phyloP scores from a whole-genome alignment of 768 basidiomycete genomes.

The Leccinum subgranulosum region DNA sequence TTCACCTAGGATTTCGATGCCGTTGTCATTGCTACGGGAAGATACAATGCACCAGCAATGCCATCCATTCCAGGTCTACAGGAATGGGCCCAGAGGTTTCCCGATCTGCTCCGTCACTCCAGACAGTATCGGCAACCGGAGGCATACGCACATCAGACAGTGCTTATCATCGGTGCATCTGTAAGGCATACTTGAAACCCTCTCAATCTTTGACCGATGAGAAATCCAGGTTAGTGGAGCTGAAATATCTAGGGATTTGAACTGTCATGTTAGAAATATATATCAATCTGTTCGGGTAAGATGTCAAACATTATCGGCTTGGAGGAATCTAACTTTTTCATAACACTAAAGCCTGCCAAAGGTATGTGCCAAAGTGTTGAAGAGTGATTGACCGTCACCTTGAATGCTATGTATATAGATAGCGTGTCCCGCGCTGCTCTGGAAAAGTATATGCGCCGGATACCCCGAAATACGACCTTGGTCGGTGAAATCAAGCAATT shows the following conservation, averaged over 20 bases:
- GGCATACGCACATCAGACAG: conserved; percentile 33
- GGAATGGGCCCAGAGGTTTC: conserved; percentile 26
- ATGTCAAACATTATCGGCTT: no score
- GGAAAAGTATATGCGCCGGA: neutral
- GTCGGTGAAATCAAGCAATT: conserved; percentile 15
- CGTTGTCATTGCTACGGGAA: conserved; percentile 13
- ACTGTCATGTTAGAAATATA: conserved; percentile 2
- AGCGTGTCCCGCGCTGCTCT: neutral
- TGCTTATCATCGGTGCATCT: conserved; percentile 39
- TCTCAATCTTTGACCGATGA: neutral
- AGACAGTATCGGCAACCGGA: conserved; percentile 43
- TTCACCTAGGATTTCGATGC: conserved; percentile 12
- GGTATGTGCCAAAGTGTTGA: no score
- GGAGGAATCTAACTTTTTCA: no score
- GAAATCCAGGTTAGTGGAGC: conserved; percentile 1
- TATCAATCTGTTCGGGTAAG: conserved; percentile 16
- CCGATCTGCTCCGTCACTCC: conserved; percentile 36
- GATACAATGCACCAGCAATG: conserved; percentile 11
- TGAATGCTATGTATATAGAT: neutral
- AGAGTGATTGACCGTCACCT: neutral
- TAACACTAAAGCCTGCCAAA: no score
- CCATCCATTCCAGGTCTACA: conserved; percentile 13
- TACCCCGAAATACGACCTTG: conserved; percentile 11
- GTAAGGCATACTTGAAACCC: neutral
- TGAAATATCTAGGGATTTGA: conserved; percentile 15